Evolutionary conservation across 2,329 filamentous ascomycete species (phyloP).

Genomic region (Zymoseptoria brevis): DNA sequence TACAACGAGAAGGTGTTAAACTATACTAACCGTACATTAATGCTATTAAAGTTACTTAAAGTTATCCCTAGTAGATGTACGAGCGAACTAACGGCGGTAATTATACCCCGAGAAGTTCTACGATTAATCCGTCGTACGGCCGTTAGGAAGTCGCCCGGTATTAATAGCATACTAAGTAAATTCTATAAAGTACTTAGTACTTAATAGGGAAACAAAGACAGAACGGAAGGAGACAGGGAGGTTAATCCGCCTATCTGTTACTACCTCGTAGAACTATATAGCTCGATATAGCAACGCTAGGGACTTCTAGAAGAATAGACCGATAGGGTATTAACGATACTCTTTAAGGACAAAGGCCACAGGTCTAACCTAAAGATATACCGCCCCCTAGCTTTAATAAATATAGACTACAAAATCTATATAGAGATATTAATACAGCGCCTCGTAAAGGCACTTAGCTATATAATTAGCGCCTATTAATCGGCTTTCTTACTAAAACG

Average conservation of each 20-base stretch:
- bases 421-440: background rate
- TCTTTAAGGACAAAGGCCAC: background rate
- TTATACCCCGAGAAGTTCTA: no score
- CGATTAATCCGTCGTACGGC: background rate
- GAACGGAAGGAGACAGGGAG: background rate
- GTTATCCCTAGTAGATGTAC: no score
- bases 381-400: background rate
- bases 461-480: background rate
- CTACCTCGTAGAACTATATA: background rate
- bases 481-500: background rate
- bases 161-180: constrained; percentile 1
- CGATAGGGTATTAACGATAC: background rate
- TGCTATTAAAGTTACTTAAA: no score
- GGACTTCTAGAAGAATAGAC: background rate
- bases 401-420: constrained; percentile 3
- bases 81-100: no score
- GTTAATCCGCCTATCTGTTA: background rate
- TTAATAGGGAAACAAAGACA: background rate
- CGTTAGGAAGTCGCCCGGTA: constrained; percentile 1
- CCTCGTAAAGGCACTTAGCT: background rate
- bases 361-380: constrained; percentile 1
- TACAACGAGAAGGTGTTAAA: no score
- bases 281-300: background rate
- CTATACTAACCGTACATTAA: no score
- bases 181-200: background rate